Evolutionary conservation across 2,329 filamentous ascomycete species (phyloP).

Genomic region (Arachnopeziza araneosa): DNA sequence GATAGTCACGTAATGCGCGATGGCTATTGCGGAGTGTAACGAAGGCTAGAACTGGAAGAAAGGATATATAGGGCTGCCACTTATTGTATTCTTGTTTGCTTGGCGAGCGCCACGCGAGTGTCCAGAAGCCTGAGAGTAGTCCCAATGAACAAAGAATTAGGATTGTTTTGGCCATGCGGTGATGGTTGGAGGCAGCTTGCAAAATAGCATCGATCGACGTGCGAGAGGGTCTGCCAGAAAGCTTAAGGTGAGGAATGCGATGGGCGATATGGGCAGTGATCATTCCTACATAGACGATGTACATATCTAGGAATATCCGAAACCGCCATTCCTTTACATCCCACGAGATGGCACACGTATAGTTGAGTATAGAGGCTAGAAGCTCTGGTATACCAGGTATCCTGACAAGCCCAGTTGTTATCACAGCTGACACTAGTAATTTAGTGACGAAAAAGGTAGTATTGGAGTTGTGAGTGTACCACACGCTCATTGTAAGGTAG

Average conservation of each 20-base stretch:
- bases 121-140: constrained; percentile 20
- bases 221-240: constrained; percentile 17
- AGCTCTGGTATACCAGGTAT: constrained; percentile 39
- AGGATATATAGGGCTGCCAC: constrained; percentile 48
- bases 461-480: constrained; percentile 38
- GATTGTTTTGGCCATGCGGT: constrained; percentile 9
- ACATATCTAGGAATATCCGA: constrained; percentile 46
- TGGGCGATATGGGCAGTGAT: constrained; percentile 39
- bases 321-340: constrained; percentile 44
- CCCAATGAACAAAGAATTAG: constrained; percentile 16
- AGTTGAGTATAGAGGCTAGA: constrained; percentile 33
- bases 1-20: constrained; percentile 35
- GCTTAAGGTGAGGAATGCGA: constrained; percentile 26
- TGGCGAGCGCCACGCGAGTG: constrained; percentile 18
- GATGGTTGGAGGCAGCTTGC: constrained; percentile 10
- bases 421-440: constrained; percentile 38
- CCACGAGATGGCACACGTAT: constrained; percentile 44
- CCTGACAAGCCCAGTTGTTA: constrained; percentile 35
- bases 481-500: constrained; percentile 45
- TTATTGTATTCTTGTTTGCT: constrained; percentile 42
- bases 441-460: constrained; percentile 41
- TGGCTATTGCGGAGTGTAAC: constrained; percentile 47
- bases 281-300: constrained; percentile 53
- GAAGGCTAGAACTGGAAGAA: constrained; percentile 48
- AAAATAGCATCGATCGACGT: constrained; percentile 19